These are phyloP conservation scores for Eimeria nieschulzi DNA, from an alignment of 169 alveolate genomes.

Conservation along the genomic window DNA sequence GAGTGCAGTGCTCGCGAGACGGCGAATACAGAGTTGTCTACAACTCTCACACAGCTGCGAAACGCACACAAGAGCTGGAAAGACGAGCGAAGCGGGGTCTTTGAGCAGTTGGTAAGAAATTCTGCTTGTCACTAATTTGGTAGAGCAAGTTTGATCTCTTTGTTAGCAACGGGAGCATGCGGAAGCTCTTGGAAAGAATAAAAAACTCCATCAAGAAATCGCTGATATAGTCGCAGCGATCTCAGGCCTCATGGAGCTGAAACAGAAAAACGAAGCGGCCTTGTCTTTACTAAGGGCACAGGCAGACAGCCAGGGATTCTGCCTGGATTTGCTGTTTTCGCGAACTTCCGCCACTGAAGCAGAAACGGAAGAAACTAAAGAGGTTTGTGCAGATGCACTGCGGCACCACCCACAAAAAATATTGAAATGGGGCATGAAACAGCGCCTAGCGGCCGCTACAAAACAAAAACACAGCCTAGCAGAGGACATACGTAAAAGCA, in stretches of 20 bases:
- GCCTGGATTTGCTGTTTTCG: conserved; percentile 10
- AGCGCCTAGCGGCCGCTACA: not conserved
- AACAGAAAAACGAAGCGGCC: not conserved
- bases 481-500: not conserved
- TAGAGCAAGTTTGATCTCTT: not conserved
- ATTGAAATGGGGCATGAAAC: not conserved
- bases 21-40: too few species aligned
- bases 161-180: not conserved
- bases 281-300: not conserved
- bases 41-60: too few species aligned
- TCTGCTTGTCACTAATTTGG: not conserved
- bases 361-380: not conserved
- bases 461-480: not conserved
- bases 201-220: not conserved
- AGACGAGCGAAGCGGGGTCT: not conserved
- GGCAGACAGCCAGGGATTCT: not conserved
- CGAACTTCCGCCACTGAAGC: not conserved
- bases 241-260: not conserved
- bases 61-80: not conserved
- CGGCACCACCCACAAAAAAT: not conserved
- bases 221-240: not conserved
- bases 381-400: not conserved
- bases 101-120: not conserved
- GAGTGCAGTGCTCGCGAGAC: not conserved
- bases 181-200: not conserved